Base-by-base conservation (phyloP, 2,329 filamentous ascomycete genomes). In the Fusarium oligoseptatum region DNA sequence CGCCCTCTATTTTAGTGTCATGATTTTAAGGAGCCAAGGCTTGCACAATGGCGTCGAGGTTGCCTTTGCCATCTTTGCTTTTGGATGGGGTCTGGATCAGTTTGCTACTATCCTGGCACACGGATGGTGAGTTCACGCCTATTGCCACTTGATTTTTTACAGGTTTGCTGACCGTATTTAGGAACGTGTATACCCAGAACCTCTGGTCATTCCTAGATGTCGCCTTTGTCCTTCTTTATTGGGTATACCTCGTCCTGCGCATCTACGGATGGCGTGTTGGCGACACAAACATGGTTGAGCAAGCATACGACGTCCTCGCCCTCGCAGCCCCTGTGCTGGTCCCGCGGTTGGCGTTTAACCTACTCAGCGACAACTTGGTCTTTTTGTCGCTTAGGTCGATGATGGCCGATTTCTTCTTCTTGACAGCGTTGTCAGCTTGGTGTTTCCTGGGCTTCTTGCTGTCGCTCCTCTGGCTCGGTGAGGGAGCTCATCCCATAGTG, bases 141-240 rank as follows among this genome's bases (percentile, higher is more conserved):
- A 17, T 34, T 11, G 15, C 1, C 5, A n/a, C 24, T 29, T 9
- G 48, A 14, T 14, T 2, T 32, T 29, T 55, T 1, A 55, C 17
- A 0, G 3, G 17, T 20, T 55, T 55, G 17, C 48, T 55, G 27
- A 55, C 17, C 2, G 17, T 32, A 22, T 41, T 39, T 57, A 90
- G 93, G 93, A 90, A 91, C 67, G 94, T 97, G 1, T 95, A 97
- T 79, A 95, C 94, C 0, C 94, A 97, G 81, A 96, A 97, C 76
- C 85, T 97, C 4, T 97, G 94, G 94, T 95, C 94, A 0, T 97
- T 97, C 78, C 88, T 97, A 17, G 94, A 97, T 80, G 91, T 96
- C 56, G 91, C 90, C 6, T 97, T 96, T 78, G 89, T 91, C n/a
- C 77, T 87, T 48, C 92, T 97, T 36, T 97, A 94, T 80, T 85